phyloP scores from a whole-genome alignment of 495 filamentous ascomycete genomes.

The Aspergillus taichungensis region DNA sequence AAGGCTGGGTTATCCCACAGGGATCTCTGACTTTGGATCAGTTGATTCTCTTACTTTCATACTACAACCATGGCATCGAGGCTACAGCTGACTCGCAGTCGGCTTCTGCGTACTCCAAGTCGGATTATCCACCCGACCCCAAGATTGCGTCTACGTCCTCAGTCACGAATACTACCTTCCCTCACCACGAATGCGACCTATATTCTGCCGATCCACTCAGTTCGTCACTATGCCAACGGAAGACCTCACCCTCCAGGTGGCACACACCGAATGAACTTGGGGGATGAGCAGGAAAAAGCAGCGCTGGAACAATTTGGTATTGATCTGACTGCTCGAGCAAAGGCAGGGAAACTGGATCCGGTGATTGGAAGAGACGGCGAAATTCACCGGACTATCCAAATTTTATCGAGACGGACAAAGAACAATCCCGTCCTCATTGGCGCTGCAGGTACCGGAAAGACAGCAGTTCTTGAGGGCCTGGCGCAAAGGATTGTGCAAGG shows the following conservation, averaged over 20 bases:
- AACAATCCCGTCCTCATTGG: conserved; percentile 96
- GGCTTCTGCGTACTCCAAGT: conserved; percentile 22
- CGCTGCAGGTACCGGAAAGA: conserved; percentile 89
- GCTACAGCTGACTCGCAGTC: conserved; percentile 24
- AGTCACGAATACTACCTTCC: conserved; percentile 10
- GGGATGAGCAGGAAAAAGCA: conserved; percentile 69
- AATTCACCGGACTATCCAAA: conserved; percentile 89
- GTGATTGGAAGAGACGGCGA: conserved; percentile 89
- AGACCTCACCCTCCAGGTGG: conserved; percentile 81
- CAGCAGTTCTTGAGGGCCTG: conserved; percentile 86
- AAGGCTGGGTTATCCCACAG: no score
- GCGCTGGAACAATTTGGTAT: conserved; percentile 86
- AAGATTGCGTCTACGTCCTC: conserved; percentile 14
- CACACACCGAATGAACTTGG: conserved; percentile 85
- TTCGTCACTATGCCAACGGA: conserved; percentile 63
- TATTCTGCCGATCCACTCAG: conserved; percentile 6
- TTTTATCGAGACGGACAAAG: conserved; percentile 87
- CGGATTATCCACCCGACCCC: conserved; percentile 15
- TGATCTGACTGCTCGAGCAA: conserved; percentile 80
- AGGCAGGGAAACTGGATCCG: conserved; percentile 84
- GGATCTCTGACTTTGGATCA: not conserved
- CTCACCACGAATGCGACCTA: conserved; percentile 2
- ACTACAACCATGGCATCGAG: conserved; percentile 27
- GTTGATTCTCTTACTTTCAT: not conserved
- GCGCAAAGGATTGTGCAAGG: conserved; percentile 85